Percentiles rank a stretch among this genome's conserved stretches.
Evolutionary conservation across 2,329 filamentous ascomycete species (phyloP).

Genomic region (Botrytis cinerea): DNA sequence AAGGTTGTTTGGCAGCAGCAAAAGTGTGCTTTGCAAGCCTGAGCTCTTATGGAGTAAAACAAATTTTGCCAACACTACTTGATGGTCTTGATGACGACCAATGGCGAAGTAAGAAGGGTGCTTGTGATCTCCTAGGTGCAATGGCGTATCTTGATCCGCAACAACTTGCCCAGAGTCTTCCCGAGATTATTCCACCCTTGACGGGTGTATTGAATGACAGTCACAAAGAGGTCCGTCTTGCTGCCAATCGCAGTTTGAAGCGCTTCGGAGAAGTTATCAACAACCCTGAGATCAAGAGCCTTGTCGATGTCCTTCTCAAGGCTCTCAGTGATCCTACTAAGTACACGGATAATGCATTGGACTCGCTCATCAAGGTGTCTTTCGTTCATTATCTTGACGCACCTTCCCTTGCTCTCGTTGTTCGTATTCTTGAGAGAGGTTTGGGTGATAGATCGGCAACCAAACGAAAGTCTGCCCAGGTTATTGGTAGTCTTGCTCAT

Average conservation of each 20-base stretch:
- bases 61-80: constrained; percentile 87
- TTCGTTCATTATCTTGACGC: constrained; percentile 99
- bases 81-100: constrained; percentile 92
- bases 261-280: constrained; percentile 98
- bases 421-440: constrained; percentile 91
- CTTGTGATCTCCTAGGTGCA: constrained; percentile 91
- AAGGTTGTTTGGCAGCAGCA: constrained; percentile 87
- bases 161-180: constrained; percentile 86
- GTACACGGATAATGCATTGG: constrained; percentile 91
- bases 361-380: constrained; percentile 94
- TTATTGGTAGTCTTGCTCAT: constrained; percentile 96
- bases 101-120: constrained; percentile 98
- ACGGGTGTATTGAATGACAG: constrained; percentile 95
- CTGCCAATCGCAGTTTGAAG: constrained; percentile 94
- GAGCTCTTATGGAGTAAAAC: constrained; percentile 94
- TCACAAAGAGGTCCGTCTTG: constrained; percentile 92
- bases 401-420: constrained; percentile 90
- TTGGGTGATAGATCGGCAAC: constrained; percentile 88
- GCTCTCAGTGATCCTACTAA: constrained; percentile 97
- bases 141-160: constrained; percentile 99
- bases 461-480: constrained; percentile 94
- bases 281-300: constrained; percentile 93
- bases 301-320: constrained; percentile 90
- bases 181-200: constrained; percentile 94
- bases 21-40: constrained; percentile 92